Evolutionary conservation across 345 rosid genomes (phyloP).

Genomic region (Boechera retrofracta): DNA sequence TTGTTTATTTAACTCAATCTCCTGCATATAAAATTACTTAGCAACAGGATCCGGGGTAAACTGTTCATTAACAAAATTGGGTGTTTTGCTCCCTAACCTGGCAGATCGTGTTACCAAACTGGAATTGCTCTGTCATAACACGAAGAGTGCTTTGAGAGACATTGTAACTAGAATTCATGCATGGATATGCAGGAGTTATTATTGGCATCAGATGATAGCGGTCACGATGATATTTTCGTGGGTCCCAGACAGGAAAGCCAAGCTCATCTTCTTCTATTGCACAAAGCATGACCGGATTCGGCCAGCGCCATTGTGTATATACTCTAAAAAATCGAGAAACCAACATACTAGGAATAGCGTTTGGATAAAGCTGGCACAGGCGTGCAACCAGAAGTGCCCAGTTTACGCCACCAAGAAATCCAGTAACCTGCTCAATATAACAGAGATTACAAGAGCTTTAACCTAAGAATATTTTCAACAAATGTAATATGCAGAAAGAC

Average conservation of each 20-base stretch:
- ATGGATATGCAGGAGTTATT: conserved; percentile 83
- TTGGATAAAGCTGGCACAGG: conserved; percentile 75
- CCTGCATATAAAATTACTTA: conserved; percentile 43
- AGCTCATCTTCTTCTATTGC: conserved; percentile 63
- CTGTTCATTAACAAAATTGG: not conserved
- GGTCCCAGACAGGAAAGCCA: conserved; percentile 72
- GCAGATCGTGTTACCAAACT: conserved; percentile 61
- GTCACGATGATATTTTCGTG: conserved; percentile 70
- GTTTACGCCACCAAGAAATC: conserved; percentile 78
- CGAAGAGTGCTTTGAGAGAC: conserved; percentile 70
- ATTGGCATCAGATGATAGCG: conserved; percentile 72
- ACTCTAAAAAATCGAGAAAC: conserved; percentile 72
- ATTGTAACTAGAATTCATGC: conserved; percentile 82
- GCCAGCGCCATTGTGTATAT: conserved; percentile 76
- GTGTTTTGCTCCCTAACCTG: conserved; percentile 48
- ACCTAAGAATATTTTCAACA: not conserved
- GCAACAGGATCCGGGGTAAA: not conserved
- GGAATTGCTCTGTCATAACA: conserved; percentile 71
- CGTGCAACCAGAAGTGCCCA: conserved; percentile 79
- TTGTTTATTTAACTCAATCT: conserved; percentile 61
- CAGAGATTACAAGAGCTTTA: conserved; percentile 23
- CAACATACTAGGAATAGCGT: conserved; percentile 71
- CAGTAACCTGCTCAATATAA: conserved; percentile 55
- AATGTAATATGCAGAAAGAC: conserved; percentile 5
- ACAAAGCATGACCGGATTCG: conserved; percentile 79